Evolutionary conservation across 305 asterid species (phyloP), one percentile per base, ranked within the genome.

Genomic region (Fraxinus nigra): DNA sequence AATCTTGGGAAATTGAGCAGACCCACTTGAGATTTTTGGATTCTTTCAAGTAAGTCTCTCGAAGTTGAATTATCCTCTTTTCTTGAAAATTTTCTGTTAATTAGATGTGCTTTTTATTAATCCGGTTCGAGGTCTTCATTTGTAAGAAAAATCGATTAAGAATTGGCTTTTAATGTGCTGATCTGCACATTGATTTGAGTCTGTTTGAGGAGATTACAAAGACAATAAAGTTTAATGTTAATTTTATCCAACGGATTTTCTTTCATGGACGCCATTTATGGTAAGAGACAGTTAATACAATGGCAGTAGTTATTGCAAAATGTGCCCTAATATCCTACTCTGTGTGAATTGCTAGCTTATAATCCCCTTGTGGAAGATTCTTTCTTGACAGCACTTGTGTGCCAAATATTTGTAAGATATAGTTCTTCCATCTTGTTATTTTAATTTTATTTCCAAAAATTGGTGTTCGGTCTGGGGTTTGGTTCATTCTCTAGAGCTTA

Each of bases 1-100:
- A 91, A 82, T 87, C 88, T 65, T 81, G 65, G 89, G 90, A 86
- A 85, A 84, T 80, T 81, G 93, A 87, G 78, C 93, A 79, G 83
- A 80, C 87, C 87, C 91, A 77, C 16, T 83, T 84, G 79, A 86
- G 92, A 87, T 83, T 87, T 74, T 63, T 76, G 85, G 86, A 86
- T 86, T 77, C 88, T 51, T 80, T 80, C 33, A 84, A 83, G 99
- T 95, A 89, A 85, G 95, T 78, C 75, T 1, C 4, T 67, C 72
- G 67, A 69, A 87, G 85, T 70, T 81, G 24, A 4, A 77, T 86
- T 73, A 14, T 76, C 61, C 75, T 78, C 22, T 16, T 80, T 37
- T 24, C 65, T 69, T 14, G 32, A 73, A 14, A 18, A 48, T 32
- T 82, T 16, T 63, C 46, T 3, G 63, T 13, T 65, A 34, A 11